Evolutionary conservation across 257 asterid genomes (phyloP), one percentile per base, ranked within the genome.

Genomic region (Solanum virginianum): DNA sequence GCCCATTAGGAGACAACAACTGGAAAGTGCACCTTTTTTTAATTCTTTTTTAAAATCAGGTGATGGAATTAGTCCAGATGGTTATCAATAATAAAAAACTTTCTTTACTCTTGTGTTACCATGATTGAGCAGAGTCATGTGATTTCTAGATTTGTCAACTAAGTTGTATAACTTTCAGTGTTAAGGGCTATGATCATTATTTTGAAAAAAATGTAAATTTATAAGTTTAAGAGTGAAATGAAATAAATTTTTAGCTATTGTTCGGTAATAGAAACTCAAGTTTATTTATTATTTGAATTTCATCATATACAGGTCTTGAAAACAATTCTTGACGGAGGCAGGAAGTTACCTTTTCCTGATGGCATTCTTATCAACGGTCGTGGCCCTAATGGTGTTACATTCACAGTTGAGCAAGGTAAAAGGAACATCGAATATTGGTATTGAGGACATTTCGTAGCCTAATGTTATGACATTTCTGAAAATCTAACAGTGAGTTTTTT

Each of bases 321-420:
- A 86, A 91, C 90, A 55, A 92, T 90, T 65, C 94, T 96, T 1
- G 99, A 96, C 26, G 84, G 92, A 51, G 99, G 99, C 71, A 92
- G 88, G 88, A 94, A 91, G 85, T 85, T 96, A 47, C 98, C 95
- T 43, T 92, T 89, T 29, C 97, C 98, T 1, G 99, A 96, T 83
- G 98, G 92, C 6, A 88, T 96, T 80, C 98, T 94, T 8, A 93
- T 96, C 88, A 96, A 96, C 6, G 99, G 99, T 10, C 98, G 95
- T 14, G 98, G 96, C 51, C 91, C 95, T 13, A 93, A 92, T 68
- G 89, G 86, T 7, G 87, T 94, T 55, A 89, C 95, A 26, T 91
- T 93, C 90, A 91, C 90, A 39, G 87, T 96, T 18, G 94, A 93
- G 83, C 86, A 55, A 83, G 86, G 86, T 83, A 41, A 83, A 43